These are phyloP conservation scores for Lipomyces chichibuensis DNA, from an alignment of 805 yeast genomes.

Conservation along the genomic window DNA sequence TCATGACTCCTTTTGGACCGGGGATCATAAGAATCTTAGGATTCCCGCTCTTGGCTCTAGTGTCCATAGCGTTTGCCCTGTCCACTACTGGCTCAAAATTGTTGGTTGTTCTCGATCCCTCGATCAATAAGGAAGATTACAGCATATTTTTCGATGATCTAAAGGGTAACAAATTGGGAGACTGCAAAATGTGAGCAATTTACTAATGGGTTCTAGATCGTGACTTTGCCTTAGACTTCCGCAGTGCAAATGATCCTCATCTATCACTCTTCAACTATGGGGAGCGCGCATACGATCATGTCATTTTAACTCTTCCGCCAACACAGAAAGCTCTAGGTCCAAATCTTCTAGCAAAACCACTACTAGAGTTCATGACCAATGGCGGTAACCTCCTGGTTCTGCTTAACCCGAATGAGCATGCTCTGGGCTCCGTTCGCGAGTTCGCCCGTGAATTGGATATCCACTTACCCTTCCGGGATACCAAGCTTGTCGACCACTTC, in stretches of 20 bases:
- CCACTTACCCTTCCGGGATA: conserved; percentile 76
- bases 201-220: conserved; percentile 42
- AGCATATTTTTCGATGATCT: conserved; percentile 41
- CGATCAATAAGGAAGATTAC: conserved; percentile 39
- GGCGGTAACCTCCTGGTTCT: conserved; percentile 71
- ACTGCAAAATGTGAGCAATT: conserved; percentile 2
- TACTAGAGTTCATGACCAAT: conserved; percentile 61
- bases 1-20: neutral
- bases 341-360: conserved; percentile 49
- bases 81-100: conserved; percentile 40
- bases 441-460: conserved; percentile 82
- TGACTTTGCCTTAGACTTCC: conserved; percentile 44
- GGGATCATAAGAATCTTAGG: neutral
- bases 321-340: conserved; percentile 42
- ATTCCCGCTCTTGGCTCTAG: neutral
- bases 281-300: conserved; percentile 55
- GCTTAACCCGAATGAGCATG: conserved; percentile 49
- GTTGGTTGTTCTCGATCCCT: conserved; percentile 45
- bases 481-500: conserved; percentile 68
- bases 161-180: conserved; percentile 27
- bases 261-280: conserved; percentile 50
- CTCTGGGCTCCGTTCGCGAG: conserved; percentile 65
- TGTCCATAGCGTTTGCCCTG: conserved; percentile 14
- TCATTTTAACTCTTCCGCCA: conserved; percentile 63
- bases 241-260: conserved; percentile 42